phyloP scores from a whole-genome alignment of 139 green algal species.

The Parachlorella kessleri region DNA sequence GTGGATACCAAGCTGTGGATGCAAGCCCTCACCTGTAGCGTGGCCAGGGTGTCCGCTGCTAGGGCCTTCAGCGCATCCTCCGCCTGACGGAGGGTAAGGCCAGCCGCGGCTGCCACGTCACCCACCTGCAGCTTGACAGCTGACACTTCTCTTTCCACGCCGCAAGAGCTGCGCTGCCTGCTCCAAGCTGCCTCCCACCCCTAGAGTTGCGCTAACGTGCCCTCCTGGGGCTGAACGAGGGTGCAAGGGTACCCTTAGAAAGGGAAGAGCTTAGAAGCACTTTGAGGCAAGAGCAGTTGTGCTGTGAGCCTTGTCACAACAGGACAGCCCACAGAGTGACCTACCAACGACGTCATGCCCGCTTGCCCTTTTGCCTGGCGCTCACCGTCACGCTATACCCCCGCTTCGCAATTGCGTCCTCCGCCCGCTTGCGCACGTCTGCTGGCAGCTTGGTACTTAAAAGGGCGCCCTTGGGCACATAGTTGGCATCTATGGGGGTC shows the following conservation, averaged over 20 bases:
- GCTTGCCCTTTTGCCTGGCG: neutral
- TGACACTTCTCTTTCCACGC: neutral
- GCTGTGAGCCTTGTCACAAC: neutral
- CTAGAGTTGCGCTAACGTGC: too few relatives aligned
- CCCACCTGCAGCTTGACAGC: constrained; percentile 1
- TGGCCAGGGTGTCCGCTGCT: constrained; percentile 33
- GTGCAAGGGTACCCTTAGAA: neutral
- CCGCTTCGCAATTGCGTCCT: constrained; percentile 6
- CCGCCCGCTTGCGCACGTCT: constrained; percentile 11
- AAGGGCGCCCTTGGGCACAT: neutral
- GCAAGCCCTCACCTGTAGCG: constrained; percentile 17
- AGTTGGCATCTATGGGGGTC: neutral
- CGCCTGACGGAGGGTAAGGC: constrained; percentile 26
- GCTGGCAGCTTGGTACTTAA: constrained; percentile 11
- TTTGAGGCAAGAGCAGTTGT: neutral
- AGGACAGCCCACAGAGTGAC: neutral
- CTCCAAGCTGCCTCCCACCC: too few relatives aligned
- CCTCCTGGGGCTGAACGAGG: neutral
- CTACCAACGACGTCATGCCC: neutral
- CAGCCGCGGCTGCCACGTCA: constrained; percentile 35
- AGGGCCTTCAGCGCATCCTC: constrained; percentile 33
- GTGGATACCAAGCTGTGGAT: too few relatives aligned
- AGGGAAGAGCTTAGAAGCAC: too few relatives aligned
- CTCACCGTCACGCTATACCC: neutral
- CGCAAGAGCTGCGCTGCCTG: neutral